Percentiles rank a stretch among this genome's conserved stretches.
phyloP scores from a whole-genome alignment of 257 asterid genomes.

The Scutellaria baicalensis region DNA sequence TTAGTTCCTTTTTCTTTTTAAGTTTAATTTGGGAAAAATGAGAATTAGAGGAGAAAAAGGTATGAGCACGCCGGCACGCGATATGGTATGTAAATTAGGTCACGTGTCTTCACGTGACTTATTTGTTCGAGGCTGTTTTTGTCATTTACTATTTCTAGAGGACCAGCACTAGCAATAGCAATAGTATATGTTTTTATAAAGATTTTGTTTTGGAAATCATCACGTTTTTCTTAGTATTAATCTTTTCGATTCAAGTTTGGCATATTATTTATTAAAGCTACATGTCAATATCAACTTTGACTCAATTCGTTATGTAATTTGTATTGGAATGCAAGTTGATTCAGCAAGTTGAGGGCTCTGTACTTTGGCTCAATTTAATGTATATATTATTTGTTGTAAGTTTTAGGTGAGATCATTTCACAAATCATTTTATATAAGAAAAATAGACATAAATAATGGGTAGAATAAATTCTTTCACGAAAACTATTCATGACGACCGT shows the following conservation, averaged over 20 bases:
- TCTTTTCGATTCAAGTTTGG: too few species aligned
- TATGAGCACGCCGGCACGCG: slow-evolving; percentile 27
- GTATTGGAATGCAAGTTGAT: not conserved
- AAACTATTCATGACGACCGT: too few species aligned
- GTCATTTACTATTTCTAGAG: not conserved
- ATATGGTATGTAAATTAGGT: not conserved
- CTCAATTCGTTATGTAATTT: not conserved
- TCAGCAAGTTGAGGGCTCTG: not conserved
- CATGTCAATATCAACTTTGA: not conserved
- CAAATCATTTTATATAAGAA: too few species aligned
- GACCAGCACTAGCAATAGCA: not conserved
- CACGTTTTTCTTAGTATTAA: too few species aligned
- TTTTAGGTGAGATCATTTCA: too few species aligned
- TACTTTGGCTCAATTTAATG: not conserved
- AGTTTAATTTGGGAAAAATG: too few species aligned
- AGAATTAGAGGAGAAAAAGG: not conserved
- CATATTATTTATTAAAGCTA: not conserved
- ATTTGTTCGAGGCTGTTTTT: not conserved
- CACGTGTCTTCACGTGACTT: slow-evolving; percentile 28
- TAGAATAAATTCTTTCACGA: too few species aligned
- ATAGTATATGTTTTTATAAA: too few species aligned
- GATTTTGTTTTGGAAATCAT: too few species aligned
- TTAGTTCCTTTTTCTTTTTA: too few species aligned
- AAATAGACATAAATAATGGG: too few species aligned
- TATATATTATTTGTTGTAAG: too few species aligned